Percentiles rank a stretch among this genome's conserved stretches.
phyloP scores from a whole-genome alignment of 805 yeast genomes.

The Scheffersomyces ergatensis region DNA sequence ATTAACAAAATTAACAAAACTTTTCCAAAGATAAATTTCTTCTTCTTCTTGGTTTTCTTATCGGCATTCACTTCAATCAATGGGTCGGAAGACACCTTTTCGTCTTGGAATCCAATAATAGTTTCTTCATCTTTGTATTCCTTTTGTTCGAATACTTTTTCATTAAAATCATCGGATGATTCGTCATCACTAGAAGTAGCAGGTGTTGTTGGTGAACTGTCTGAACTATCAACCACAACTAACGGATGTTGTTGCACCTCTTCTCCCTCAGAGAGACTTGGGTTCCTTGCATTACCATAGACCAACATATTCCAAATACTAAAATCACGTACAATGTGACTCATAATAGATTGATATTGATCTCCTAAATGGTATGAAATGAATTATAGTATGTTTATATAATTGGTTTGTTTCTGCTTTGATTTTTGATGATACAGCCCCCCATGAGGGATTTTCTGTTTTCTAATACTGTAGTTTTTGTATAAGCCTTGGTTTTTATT shows the following conservation, averaged over 20 bases:
- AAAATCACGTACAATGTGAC: constrained; percentile 10
- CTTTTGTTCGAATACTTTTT: neutral
- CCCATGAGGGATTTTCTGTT: no score
- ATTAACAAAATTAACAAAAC: neutral
- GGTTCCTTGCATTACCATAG: constrained; percentile 8
- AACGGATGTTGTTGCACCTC: neutral
- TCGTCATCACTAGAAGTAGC: neutral
- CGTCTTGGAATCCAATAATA: neutral
- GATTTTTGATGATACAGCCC: no score
- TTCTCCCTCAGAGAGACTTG: neutral
- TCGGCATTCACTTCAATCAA: neutral
- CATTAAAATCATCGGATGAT: no score
- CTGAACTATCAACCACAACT: neutral
- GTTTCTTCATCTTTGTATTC: neutral
- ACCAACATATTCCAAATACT: constrained; percentile 17
- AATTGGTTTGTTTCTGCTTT: no score
- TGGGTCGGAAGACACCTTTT: neutral
- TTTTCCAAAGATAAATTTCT: neutral
- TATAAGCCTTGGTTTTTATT: no score
- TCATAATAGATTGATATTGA: constrained; percentile 6
- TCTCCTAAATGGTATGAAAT: neutral
- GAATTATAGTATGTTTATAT: neutral
- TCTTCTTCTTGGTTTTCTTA: neutral
- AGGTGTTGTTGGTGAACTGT: neutral
- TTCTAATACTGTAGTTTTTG: no score